Base-by-base conservation (phyloP, 2,329 filamentous ascomycete genomes). In the Colletotrichum sp. region DNA sequence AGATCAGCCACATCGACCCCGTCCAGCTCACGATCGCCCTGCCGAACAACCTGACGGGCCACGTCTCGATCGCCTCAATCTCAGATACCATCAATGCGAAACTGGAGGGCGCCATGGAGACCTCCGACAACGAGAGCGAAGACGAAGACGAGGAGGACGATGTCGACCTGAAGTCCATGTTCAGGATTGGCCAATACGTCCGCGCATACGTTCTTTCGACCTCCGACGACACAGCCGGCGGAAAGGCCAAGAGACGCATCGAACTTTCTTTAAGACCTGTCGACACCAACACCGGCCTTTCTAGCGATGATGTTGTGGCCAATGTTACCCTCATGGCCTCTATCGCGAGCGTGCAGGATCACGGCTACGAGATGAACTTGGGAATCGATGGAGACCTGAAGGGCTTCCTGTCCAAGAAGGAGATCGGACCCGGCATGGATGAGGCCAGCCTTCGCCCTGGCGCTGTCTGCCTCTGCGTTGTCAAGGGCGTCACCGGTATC, bases 351-450 rank as follows among this genome's bases (percentile, higher is more conserved):
- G 94, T 98, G n/a, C 96, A 99, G 85, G 98, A 99, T 80, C 96
- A 98, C 81, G 97, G 97, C 77, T 90, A 97, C 74, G 92, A 99
- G 72, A 98, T 99, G 95, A 95, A 98, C 80, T 86, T 99, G 49
- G 95, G 95, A 21, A 89, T 92, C 44, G 91, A 92, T 69, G 86
- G 89, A 36, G 90, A 91, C 49, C 84, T 96, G 68, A 93, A 93
- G 78, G 97, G 95, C 4, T 99, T 99, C 85, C 89, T 99, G 81
- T 92, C 95, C 7, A 94, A 94, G 77, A 95, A 94, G 81, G 96
- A 98, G 82, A 87, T 98, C 21, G 94, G 95, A 66, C 83, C 90
- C 34, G 89, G 88, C 60, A 87, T 94, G 21, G 87, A 93, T 7
- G 89, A 95, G 77, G 89, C 93, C 18, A 90, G 91, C 67, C 88